phyloP scores from a whole-genome alignment of 805 yeast genomes.

The Millerago galiae region DNA sequence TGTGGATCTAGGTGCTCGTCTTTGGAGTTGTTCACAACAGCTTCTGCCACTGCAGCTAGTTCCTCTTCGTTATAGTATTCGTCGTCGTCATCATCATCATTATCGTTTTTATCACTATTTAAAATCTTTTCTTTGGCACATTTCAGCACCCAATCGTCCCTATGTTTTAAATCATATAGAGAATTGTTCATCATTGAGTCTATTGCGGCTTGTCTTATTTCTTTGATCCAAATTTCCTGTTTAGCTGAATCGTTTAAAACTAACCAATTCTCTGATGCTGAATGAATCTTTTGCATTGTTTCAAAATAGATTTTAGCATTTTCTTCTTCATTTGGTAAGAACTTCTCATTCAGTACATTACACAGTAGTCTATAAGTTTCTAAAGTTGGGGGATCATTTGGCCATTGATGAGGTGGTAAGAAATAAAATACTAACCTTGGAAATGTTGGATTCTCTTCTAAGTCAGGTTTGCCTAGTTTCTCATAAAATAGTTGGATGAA shows the following conservation, averaged over 20 bases:
- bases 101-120: slow-evolving; percentile 3
- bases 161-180: slow-evolving; percentile 36
- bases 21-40: slow-evolving; percentile 16
- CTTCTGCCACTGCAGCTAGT: slow-evolving; percentile 24
- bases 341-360: slow-evolving; percentile 20
- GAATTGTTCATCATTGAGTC: slow-evolving; percentile 35
- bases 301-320: slow-evolving; percentile 17
- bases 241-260: slow-evolving; percentile 29
- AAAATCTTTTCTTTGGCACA: slow-evolving; percentile 18
- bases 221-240: slow-evolving; percentile 38
- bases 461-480: slow-evolving; percentile 30
- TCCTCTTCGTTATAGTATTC: slow-evolving; percentile 17
- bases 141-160: slow-evolving; percentile 34
- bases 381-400: slow-evolving; percentile 45
- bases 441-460: slow-evolving; percentile 41
- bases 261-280: slow-evolving; percentile 41
- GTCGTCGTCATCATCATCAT: slow-evolving; percentile 2
- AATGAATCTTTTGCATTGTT: slow-evolving; percentile 33
- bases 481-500: slow-evolving; percentile 31
- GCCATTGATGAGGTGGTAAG: slow-evolving; percentile 41
- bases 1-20: slow-evolving; percentile 15
- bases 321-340: slow-evolving; percentile 12
- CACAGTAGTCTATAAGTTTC: slow-evolving; percentile 35
- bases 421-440: slow-evolving; percentile 43
- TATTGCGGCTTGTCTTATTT: slow-evolving; percentile 37